phyloP scores from a whole-genome alignment of 441 rosid species.

The Biscutella laevigata region DNA sequence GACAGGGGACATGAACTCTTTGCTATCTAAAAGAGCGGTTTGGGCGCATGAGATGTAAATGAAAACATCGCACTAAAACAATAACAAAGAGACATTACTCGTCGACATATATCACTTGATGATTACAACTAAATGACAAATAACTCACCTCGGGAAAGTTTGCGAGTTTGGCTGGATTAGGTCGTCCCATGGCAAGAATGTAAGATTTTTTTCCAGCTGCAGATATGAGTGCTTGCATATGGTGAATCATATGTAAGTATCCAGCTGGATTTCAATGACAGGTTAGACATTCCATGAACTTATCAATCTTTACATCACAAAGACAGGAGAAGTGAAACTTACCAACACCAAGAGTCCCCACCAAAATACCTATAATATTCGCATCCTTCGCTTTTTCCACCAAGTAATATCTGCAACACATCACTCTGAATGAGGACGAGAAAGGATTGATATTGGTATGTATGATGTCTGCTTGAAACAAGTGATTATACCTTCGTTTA shows the following conservation, averaged over 20 bases:
- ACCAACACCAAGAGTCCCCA: conserved; percentile 95
- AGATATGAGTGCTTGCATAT: conserved; percentile 64
- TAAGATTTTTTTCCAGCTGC: conserved; percentile 74
- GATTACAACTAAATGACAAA: not conserved
- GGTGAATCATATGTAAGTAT: conserved; percentile 78
- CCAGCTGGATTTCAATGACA: conserved; percentile 56
- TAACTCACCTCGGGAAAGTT: conserved; percentile 77
- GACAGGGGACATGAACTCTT: conserved; percentile 83
- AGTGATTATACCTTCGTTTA: conserved; percentile 52
- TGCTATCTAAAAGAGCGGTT: conserved; percentile 85
- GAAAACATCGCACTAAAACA: conserved; percentile 71
- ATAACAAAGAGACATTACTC: not conserved
- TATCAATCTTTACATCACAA: conserved; percentile 6
- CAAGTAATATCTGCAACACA: conserved; percentile 62
- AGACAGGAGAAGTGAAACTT: conserved; percentile 17
- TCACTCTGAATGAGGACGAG: not conserved
- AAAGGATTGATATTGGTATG: not conserved
- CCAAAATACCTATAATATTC: conserved; percentile 75
- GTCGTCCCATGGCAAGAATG: conserved; percentile 84
- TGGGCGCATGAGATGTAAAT: conserved; percentile 80
- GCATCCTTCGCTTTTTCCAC: conserved; percentile 98
- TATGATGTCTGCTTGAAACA: not conserved
- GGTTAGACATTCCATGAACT: conserved; percentile 5
- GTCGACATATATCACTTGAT: not conserved
- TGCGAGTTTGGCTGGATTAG: conserved; percentile 94